Conservation (phyloP, 2,329 filamentous ascomycete species). For the Neophaeococcomyces mojaviensis region DNA sequence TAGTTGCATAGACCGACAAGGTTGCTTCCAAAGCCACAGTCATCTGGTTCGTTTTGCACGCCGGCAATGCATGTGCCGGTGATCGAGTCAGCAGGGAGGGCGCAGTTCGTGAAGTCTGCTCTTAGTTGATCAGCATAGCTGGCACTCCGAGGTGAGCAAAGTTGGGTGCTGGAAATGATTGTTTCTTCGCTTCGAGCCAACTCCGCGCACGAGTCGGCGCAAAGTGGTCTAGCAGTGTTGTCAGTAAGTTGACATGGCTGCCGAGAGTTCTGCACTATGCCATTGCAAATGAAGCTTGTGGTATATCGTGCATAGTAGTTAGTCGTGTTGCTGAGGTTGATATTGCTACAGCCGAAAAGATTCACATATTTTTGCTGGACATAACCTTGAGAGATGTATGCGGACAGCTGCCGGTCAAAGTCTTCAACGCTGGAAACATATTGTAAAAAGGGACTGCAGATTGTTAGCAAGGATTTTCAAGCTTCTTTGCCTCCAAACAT, state of each 20-base stretch:
- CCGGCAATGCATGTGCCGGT: slow-evolving; percentile 68
- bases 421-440: slow-evolving; percentile 67
- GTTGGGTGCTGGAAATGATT: slow-evolving; percentile 63
- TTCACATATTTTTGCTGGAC: slow-evolving; percentile 72
- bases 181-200: slow-evolving; percentile 83
- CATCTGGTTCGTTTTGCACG: slow-evolving; percentile 68
- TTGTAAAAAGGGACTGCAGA: slow-evolving; percentile 68
- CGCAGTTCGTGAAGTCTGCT: slow-evolving; percentile 86
- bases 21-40: slow-evolving; percentile 76
- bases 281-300: slow-evolving; percentile 84
- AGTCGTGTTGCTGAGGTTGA: slow-evolving; percentile 71
- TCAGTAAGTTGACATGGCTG: slow-evolving; percentile 57
- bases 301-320: slow-evolving; percentile 89
- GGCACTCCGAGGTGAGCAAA: slow-evolving; percentile 61
- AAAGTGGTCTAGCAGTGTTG: slow-evolving; percentile 65
- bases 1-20: slow-evolving; percentile 74
- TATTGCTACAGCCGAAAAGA: slow-evolving; percentile 68
- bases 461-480: slow-evolving; percentile 24
- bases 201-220: slow-evolving; percentile 81
- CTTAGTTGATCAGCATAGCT: slow-evolving; percentile 71
- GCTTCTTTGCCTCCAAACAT: slow-evolving; percentile 31
- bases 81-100: slow-evolving; percentile 71
- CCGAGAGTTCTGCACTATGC: slow-evolving; percentile 84
- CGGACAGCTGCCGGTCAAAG: slow-evolving; percentile 68
- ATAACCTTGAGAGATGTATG: slow-evolving; percentile 69